Conservation (phyloP, 2,329 filamentous ascomycete genomes). For the Colletotrichum sp. region DNA sequence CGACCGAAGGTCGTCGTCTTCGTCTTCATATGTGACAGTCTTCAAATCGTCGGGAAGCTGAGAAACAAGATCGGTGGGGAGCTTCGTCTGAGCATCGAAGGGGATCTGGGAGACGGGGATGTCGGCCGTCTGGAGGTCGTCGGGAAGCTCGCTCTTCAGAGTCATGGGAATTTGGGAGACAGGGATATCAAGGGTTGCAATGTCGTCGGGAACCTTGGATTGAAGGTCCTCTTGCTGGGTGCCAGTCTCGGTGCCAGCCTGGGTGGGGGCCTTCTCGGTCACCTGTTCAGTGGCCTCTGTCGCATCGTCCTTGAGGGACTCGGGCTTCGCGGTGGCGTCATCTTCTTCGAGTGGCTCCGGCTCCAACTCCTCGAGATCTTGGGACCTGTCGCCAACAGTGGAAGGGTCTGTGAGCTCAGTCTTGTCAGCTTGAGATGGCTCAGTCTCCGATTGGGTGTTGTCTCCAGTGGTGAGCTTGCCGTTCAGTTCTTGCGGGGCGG, state of each 20-base stretch:
- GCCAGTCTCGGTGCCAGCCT: neutral
- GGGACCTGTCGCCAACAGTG: slow-evolving; percentile 3
- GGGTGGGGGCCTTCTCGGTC: neutral
- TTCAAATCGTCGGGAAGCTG: neutral
- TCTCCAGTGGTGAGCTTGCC: slow-evolving; percentile 18
- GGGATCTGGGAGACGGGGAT: slow-evolving; percentile 18
- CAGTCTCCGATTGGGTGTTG: slow-evolving; percentile 20
- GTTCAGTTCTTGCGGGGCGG: neutral
- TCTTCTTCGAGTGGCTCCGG: slow-evolving; percentile 15
- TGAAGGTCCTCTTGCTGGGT: neutral
- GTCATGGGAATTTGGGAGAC: slow-evolving; percentile 11
- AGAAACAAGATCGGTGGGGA: slow-evolving; percentile 5
- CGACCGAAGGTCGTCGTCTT: neutral
- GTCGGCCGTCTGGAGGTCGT: slow-evolving; percentile 20
- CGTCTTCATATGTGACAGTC: neutral
- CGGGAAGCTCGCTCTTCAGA: slow-evolving; percentile 18
- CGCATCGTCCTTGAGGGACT: slow-evolving; percentile 6
- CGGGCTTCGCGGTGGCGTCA: neutral
- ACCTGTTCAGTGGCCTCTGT: neutral
- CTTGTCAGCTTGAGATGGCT: slow-evolving; percentile 19
- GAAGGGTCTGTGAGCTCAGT: slow-evolving; percentile 18
- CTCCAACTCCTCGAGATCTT: slow-evolving; percentile 17
- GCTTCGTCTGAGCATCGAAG: slow-evolving; percentile 9
- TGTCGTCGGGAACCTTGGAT: neutral
- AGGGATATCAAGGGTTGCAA: slow-evolving; percentile 6